Conservation (phyloP, 768 basidiomycete genomes). For the Epithele typhae region DNA sequence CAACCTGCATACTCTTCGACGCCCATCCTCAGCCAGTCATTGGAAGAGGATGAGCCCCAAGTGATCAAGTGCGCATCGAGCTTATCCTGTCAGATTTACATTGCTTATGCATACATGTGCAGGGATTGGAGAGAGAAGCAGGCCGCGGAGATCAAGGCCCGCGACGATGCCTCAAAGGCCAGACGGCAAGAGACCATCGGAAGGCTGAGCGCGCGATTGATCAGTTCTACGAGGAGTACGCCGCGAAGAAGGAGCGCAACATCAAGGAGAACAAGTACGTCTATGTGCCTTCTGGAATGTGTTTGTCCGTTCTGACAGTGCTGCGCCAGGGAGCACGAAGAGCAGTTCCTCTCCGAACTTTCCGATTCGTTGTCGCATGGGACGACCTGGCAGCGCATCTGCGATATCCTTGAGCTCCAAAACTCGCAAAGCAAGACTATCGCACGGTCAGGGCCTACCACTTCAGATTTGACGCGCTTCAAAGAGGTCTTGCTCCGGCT, state of each 20-base stretch:
- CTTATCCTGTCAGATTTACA: background rate
- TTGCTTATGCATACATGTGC: background rate
- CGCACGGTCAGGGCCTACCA: constrained; percentile 79
- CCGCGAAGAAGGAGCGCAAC: constrained; percentile 81
- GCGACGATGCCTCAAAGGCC: constrained; percentile 76
- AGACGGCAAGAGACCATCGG: constrained; percentile 79
- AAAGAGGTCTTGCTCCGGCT: constrained; percentile 90
- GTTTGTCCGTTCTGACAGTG: background rate
- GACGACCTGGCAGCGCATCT: constrained; percentile 96
- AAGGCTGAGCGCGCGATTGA: constrained; percentile 86
- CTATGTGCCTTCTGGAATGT: background rate
- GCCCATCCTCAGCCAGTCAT: constrained; percentile 63
- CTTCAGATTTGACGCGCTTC: constrained; percentile 85
- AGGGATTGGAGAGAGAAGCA: constrained; percentile 90
- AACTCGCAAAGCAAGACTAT: constrained; percentile 98
- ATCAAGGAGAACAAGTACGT: constrained; percentile 95
- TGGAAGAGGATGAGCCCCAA: constrained; percentile 79
- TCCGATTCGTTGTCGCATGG: constrained; percentile 77
- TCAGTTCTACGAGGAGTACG: constrained; percentile 86
- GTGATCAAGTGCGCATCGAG: constrained; percentile 71
- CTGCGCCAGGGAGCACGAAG: constrained; percentile 73
- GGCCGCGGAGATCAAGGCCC: constrained; percentile 71
- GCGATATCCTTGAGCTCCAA: constrained; percentile 77
- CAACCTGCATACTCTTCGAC: constrained; percentile 68
- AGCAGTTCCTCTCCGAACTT: constrained; percentile 68